Evolutionary conservation across 1,139 yeast genomes (phyloP).

Genomic region (Debaryomyces fabryi): DNA sequence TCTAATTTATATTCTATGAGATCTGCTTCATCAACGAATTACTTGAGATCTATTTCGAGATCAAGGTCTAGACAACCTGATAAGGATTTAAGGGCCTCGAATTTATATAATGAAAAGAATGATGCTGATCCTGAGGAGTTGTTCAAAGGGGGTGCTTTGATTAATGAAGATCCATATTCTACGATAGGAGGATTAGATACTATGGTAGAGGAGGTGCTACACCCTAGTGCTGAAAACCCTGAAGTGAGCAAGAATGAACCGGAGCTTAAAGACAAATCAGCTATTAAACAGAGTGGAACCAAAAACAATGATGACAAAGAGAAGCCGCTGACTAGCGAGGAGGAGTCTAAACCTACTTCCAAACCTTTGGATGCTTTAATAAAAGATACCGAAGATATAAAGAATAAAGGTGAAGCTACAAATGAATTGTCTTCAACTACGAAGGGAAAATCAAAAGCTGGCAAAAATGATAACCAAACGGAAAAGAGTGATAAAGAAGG

Average conservation of each 20-base stretch:
- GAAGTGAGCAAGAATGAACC: neutral
- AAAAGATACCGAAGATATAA: neutral
- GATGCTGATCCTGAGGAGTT: slow-evolving; percentile 46
- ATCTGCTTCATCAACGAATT: slow-evolving; percentile 46
- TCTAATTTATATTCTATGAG: slow-evolving; percentile 32
- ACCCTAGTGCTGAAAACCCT: slow-evolving; percentile 10
- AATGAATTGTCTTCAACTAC: neutral
- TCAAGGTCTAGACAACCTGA: slow-evolving; percentile 56
- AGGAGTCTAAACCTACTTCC: neutral
- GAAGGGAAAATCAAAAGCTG: neutral
- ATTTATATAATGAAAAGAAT: slow-evolving; percentile 36
- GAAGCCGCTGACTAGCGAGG: neutral
- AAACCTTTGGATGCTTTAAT: neutral
- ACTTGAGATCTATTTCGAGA: slow-evolving; percentile 62
- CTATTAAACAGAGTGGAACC: neutral
- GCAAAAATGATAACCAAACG: neutral
- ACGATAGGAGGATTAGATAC: slow-evolving; percentile 43
- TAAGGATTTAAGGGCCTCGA: slow-evolving; percentile 31
- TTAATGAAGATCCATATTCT: slow-evolving; percentile 50
- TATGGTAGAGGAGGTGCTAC: slow-evolving; percentile 45
- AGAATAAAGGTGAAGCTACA: neutral
- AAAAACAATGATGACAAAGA: neutral
- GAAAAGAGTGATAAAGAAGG: neutral
- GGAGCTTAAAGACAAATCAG: slow-evolving; percentile 5
- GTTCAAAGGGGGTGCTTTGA: slow-evolving; percentile 47